Evolutionary conservation across 1,139 yeast genomes (phyloP).

Genomic region (Saccharomyces hybrid): DNA sequence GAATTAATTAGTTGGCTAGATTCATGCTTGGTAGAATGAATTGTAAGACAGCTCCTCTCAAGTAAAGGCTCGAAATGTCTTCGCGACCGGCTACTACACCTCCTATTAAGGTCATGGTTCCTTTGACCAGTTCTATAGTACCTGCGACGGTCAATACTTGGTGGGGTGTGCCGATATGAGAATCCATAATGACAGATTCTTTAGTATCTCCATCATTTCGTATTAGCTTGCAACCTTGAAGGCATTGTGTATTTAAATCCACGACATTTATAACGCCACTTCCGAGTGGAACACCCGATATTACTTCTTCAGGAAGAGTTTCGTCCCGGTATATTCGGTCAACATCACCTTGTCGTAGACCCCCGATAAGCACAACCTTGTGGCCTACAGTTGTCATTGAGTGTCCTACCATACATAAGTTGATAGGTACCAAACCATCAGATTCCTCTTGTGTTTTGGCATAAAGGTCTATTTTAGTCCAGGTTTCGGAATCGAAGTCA

Average conservation of each 20-base stretch:
- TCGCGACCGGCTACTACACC: conserved; percentile 1
- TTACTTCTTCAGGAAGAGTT: conserved; percentile 1
- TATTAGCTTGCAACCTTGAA: conserved; percentile 11
- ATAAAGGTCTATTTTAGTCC: conserved; percentile 32
- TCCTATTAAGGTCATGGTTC: conserved; percentile 3
- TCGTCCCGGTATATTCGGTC: conserved; percentile 9
- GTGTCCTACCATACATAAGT: conserved; percentile 26
- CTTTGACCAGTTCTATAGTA: conserved; percentile 1
- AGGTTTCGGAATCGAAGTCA: conserved; percentile 36
- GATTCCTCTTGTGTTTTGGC: conserved; percentile 12
- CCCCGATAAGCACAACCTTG: conserved; percentile 24
- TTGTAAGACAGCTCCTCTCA: conserved; percentile 3
- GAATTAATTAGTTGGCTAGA: conserved; percentile 1
- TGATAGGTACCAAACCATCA: conserved; percentile 10
- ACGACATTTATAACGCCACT: conserved; percentile 17
- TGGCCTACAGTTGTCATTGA: conserved; percentile 22
- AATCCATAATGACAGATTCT: neutral
- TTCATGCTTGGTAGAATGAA: conserved; percentile 4
- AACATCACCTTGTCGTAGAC: conserved; percentile 23
- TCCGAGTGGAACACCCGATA: conserved; percentile 9
- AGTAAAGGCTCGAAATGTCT: neutral
- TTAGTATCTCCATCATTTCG: neutral
- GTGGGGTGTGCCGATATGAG: conserved; percentile 1
- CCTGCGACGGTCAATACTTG: conserved; percentile 3
- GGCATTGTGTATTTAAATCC: conserved; percentile 20